Evolutionary conservation across 140 eudicot species (phyloP), one percentile per base, ranked within the genome.

Genomic region (Bidens hawaiensis): DNA sequence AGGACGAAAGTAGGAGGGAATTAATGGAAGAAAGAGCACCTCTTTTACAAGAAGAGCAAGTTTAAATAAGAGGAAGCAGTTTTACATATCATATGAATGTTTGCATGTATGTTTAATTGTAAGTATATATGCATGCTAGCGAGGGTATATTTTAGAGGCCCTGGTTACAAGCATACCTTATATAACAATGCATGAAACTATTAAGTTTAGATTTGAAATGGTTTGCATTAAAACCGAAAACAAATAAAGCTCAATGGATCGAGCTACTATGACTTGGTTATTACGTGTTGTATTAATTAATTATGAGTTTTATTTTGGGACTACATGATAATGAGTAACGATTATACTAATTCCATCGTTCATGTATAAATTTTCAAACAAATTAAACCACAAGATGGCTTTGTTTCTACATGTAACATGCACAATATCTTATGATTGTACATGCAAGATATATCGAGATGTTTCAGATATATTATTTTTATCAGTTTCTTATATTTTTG

Each of bases 1-100:
- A 82, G 21, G 85, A 85, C 50, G 69, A 43, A 51, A 50, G 36
- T 46, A 67, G 63, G 53, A 53, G 68, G 34, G 67, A 64, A 23
- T 15, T 64, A 59, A 62, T 48, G 49, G 85, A 73, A 25, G 84
- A 75, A 53, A 83, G 64, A 60, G 49, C 68, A 46, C 95, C 95
- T 63, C 95, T 86, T 67, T 71, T 86, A 77, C 79, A 83, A 64
- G 82, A 76, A 41, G 74, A 74, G 12, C 74, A 67, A 60, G 79
- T 67, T 55, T 73, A 40, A 57, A 42, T 14, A 36, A 36, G 43
- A 4, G 54, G 23, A 18, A 28, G 2, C 17, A 16, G 8, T 16
- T 55, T 18, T 24, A 26, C 17, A 22, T 46, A 10, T 38, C n/a
- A 23, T 17, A 21, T 51, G 26, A 60, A 70, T 34, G 12, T 13